Conservation (phyloP, 768 basidiomycete species). For the Boletus subparvulus region DNA sequence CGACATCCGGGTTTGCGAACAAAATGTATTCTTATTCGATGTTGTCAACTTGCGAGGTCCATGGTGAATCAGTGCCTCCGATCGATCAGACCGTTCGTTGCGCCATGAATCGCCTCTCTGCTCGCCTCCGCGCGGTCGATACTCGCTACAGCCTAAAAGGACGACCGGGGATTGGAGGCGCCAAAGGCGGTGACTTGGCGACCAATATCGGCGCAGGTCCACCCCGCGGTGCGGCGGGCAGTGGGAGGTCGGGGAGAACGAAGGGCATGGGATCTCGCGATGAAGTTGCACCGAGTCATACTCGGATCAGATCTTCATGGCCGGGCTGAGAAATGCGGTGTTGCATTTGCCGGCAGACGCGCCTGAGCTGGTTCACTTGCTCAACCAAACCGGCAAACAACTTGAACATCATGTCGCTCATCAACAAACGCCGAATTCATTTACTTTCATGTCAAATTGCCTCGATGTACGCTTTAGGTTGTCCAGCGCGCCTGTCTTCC, state of each 20-base stretch:
- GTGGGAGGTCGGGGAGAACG: neutral
- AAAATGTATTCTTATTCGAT: no score
- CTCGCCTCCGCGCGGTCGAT: no score
- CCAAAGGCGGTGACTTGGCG: neutral
- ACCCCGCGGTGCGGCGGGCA: neutral
- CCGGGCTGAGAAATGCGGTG: neutral
- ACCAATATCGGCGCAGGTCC: neutral
- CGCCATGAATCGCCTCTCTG: no score
- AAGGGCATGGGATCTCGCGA: neutral
- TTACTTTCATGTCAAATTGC: neutral
- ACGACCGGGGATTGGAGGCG: neutral
- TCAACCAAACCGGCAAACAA: neutral
- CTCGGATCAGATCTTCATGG: neutral
- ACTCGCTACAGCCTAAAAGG: neutral
- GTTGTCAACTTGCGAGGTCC: no score
- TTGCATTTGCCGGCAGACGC: neutral
- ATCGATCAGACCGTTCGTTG: no score
- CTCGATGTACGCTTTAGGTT: neutral
- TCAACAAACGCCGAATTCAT: neutral
- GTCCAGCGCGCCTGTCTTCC: neutral
- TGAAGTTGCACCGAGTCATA: no score
- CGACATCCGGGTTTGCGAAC: no score
- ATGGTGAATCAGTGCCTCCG: no score
- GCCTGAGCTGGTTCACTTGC: constrained; percentile 3
- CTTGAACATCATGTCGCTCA: no score